Evolutionary conservation across 2,329 filamentous ascomycete species (phyloP).

Genomic region (Blastomyces gilchristii): DNA sequence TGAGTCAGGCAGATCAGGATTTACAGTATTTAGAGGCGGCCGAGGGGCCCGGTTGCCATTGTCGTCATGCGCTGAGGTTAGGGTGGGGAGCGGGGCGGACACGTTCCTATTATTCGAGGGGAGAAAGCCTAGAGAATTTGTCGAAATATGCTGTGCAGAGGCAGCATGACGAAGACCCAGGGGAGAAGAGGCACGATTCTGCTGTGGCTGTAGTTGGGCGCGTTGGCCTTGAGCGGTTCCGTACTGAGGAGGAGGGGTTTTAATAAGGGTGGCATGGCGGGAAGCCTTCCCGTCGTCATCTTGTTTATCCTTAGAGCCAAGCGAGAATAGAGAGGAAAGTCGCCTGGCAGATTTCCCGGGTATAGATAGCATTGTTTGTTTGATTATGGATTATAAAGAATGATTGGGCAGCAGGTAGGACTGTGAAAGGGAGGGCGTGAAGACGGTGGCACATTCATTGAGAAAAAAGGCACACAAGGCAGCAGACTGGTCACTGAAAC

Average conservation of each 20-base stretch:
- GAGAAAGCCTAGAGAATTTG: neutral
- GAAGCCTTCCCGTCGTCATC: neutral
- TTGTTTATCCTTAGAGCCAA: constrained; percentile 27
- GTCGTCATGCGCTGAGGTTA: constrained; percentile 11
- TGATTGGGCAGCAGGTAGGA: neutral
- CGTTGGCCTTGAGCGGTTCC: neutral
- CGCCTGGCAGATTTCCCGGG: constrained; percentile 36
- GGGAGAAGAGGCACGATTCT: neutral
- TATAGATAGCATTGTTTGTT: constrained; percentile 24
- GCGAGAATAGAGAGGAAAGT: constrained; percentile 38
- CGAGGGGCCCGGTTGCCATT: constrained; percentile 26
- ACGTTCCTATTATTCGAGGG: constrained; percentile 13
- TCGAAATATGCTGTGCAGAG: constrained; percentile 14
- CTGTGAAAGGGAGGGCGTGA: neutral
- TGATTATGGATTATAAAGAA: neutral
- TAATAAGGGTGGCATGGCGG: neutral
- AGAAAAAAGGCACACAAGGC: neutral
- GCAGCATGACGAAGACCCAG: constrained; percentile 11
- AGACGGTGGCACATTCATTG: neutral
- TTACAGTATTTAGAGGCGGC: constrained; percentile 31
- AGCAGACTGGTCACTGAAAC: neutral
- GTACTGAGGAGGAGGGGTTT: neutral
- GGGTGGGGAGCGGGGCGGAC: constrained; percentile 19
- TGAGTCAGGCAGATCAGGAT: constrained; percentile 28
- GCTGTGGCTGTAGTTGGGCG: neutral